phyloP scores from a whole-genome alignment of 1,139 yeast genomes.

The Kodamaea sp. region DNA sequence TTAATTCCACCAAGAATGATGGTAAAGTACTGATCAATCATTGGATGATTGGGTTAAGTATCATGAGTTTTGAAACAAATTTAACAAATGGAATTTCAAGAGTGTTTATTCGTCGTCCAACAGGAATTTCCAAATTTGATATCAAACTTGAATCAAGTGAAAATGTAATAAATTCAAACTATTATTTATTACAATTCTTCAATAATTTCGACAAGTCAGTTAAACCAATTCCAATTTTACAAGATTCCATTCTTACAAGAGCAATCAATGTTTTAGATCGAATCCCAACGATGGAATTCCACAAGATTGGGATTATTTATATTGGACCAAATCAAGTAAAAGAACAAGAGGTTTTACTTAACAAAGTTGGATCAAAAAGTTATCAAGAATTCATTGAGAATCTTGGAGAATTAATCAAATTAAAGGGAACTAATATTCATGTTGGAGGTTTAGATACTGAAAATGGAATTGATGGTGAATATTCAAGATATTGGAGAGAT shows the following conservation, averaged over 20 bases:
- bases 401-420: constrained; percentile 56
- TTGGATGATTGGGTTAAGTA: constrained; percentile 63
- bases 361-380: constrained; percentile 59
- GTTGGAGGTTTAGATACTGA: constrained; percentile 79
- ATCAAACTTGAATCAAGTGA: constrained; percentile 35
- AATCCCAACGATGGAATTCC: constrained; percentile 75
- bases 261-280: constrained; percentile 68
- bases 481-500: constrained; percentile 70
- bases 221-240: constrained; percentile 39
- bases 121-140: constrained; percentile 54
- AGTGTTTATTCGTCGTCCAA: constrained; percentile 59
- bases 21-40: constrained; percentile 30
- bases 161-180: constrained; percentile 21
- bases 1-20: constrained; percentile 22
- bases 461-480: constrained; percentile 69
- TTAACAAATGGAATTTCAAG: constrained; percentile 50
- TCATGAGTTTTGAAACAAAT: constrained; percentile 57
- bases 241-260: constrained; percentile 50
- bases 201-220: constrained; percentile 18
- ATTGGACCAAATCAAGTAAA: constrained; percentile 62
- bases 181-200: constrained; percentile 32
- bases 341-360: constrained; percentile 64
- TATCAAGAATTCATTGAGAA: constrained; percentile 57
- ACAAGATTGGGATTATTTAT: constrained; percentile 74
- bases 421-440: constrained; percentile 55